Base-by-base conservation (phyloP, 2,329 filamentous ascomycete species). In the Salinomyces thailandicus region DNA sequence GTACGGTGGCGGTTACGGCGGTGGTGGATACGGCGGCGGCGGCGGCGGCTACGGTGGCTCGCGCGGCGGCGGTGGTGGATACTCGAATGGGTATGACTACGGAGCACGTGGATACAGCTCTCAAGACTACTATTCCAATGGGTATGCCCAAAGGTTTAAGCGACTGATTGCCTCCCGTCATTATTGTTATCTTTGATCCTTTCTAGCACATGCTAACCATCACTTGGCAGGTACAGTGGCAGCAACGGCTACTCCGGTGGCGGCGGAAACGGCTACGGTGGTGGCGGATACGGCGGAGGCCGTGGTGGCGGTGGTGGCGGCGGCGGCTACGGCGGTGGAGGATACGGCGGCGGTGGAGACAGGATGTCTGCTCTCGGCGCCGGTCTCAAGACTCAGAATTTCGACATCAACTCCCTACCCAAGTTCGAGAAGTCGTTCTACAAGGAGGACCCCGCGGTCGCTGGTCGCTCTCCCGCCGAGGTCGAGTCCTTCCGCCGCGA, bases 381-480 rank as follows among this genome's bases (percentile, higher is more conserved):
- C 46, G 79, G 81, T 52, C 71, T 98, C 49, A 89, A 93, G 69
- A 77, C 81, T 56, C 91, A 94, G 59, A 72, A 78, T 46, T 98
- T 84, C 83, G 91, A 98, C 60, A 54, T 91, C 36, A 70, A 62
- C 55, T 62, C 79, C 5, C 59, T 98, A 31, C 89, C 91, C 53
- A 96, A 96, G 66, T 98, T 98, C 67, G 91, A 98, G 62, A 98
- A 98, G 68, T 87, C 84, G 6, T 98, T 98, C 69, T 98, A 98
- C 76, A 94, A 96, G 71, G 91, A 96, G 67, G 79, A 91, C 59
- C 73, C 80, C 19, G 76, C 77, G 42, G 89, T 98, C 43, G 65
- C 77, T 44, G 70, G 64, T 53, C 84, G 91, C 56, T 78, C 85
- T 9, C 61, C 75, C 28, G 75, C 75, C 38, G 89, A 96, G 45